These are phyloP conservation scores for Brassica carinata DNA, from an alignment of 345 rosid species.

Conservation along the genomic window DNA sequence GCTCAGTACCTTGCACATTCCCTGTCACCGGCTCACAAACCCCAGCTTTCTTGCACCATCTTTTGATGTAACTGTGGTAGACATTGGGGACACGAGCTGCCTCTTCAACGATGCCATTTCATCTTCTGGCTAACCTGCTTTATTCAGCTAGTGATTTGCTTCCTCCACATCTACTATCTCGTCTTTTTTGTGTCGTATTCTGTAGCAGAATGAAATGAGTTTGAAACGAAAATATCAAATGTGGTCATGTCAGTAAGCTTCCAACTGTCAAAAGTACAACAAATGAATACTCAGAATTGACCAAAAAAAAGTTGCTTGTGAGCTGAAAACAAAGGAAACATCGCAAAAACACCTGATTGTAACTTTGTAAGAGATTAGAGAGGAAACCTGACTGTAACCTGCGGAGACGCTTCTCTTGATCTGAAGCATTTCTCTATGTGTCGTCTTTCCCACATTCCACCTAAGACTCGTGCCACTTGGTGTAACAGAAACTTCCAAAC, in stretches of 20 bases:
- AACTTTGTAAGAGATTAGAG: neutral
- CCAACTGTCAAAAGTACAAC: neutral
- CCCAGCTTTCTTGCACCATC: slow-evolving; percentile 64
- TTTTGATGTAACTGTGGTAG: too few relatives aligned
- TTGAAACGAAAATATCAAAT: slow-evolving; percentile 42
- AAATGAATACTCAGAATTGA: neutral
- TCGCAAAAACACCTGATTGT: too few relatives aligned
- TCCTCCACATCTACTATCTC: slow-evolving; percentile 71
- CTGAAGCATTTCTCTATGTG: slow-evolving; percentile 94
- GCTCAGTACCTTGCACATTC: slow-evolving; percentile 77
- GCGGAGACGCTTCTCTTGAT: slow-evolving; percentile 91
- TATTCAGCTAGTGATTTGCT: slow-evolving; percentile 75
- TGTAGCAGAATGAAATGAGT: slow-evolving; percentile 84
- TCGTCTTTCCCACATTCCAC: slow-evolving; percentile 96
- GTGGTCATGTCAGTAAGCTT: slow-evolving; percentile 11
- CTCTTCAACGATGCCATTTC: slow-evolving; percentile 92
- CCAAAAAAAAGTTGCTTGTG: neutral
- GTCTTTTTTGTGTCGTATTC: slow-evolving; percentile 86
- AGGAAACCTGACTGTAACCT: slow-evolving; percentile 80
- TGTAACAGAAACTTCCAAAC: slow-evolving; percentile 58
- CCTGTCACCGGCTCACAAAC: slow-evolving; percentile 61
- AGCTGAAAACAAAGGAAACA: too few relatives aligned
- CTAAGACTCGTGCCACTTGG: slow-evolving; percentile 86
- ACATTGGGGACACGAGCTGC: slow-evolving; percentile 57
- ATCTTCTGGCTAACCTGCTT: slow-evolving; percentile 79